phyloP scores from a whole-genome alignment of 106 monocot species.

The Acorus gramineus region DNA sequence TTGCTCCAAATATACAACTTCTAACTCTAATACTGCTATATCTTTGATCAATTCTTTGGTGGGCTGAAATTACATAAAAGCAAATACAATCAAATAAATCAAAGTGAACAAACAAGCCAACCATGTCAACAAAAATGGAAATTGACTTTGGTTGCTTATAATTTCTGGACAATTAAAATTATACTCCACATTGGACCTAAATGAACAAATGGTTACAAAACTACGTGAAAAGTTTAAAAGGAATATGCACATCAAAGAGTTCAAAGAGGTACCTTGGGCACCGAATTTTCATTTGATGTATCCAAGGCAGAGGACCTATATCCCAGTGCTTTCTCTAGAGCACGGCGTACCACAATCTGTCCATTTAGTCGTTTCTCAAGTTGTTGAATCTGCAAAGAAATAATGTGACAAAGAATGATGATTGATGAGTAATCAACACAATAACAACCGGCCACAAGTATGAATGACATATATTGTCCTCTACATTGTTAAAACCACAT shows the following conservation, averaged over 20 bases:
- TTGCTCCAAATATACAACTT: constrained; percentile 64
- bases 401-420: neutral
- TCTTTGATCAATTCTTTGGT: constrained; percentile 62
- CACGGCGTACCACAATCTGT: constrained; percentile 40
- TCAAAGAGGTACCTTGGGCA: constrained; percentile 41
- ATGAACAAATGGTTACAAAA: no score
- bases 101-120: neutral
- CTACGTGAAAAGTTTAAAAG: neutral
- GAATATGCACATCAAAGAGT: neutral
- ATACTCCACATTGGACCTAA: no score
- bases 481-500: no score
- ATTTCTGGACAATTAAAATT: no score
- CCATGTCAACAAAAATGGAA: neutral
- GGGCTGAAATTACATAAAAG: constrained; percentile 21
- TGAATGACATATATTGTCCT: neutral
- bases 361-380: constrained; percentile 71
- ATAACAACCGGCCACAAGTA: neutral
- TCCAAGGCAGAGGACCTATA: constrained; percentile 25
- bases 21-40: constrained; percentile 61
- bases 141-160: neutral
- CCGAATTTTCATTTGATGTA: constrained; percentile 23
- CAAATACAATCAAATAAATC: neutral
- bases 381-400: constrained; percentile 51
- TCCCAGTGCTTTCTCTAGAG: constrained; percentile 78
- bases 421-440: neutral